These are phyloP conservation scores for Plasmodium malariae DNA, from an alignment of 169 alveolate genomes.

Conservation along the genomic window DNA sequence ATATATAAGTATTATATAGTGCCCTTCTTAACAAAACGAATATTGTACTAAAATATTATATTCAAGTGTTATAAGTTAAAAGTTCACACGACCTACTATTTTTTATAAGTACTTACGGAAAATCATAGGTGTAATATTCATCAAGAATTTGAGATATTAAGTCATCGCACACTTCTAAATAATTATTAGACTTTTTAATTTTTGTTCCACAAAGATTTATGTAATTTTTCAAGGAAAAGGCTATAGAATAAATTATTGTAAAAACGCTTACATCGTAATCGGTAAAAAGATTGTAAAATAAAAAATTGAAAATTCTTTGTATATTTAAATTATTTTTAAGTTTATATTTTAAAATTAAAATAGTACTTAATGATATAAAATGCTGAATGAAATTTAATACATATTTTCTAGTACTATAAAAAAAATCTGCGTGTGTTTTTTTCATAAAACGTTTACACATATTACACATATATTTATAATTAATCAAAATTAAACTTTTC, in stretches of 20 bases:
- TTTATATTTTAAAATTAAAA: constrained; percentile 34
- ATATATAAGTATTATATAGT: too few relatives aligned
- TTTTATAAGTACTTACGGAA: constrained; percentile 31
- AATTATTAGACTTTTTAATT: constrained; percentile 43
- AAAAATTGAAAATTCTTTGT: constrained; percentile 19
- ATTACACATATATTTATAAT: constrained; percentile 34
- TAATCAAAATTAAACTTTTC: not conserved
- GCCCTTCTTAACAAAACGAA: too few relatives aligned
- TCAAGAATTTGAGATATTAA: constrained; percentile 33
- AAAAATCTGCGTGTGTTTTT: constrained; percentile 36
- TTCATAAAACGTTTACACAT: constrained; percentile 28
- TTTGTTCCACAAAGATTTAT: constrained; percentile 34
- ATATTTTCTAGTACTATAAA: constrained; percentile 51
- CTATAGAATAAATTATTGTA: constrained; percentile 46
- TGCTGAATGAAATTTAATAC: constrained; percentile 38
- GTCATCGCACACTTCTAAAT: constrained; percentile 26
- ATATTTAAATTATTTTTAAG: constrained; percentile 28
- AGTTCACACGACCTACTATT: too few relatives aligned
- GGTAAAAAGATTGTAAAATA: constrained; percentile 39
- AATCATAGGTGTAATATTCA: constrained; percentile 32
- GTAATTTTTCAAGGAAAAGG: constrained; percentile 46
- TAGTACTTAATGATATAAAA: constrained; percentile 37
- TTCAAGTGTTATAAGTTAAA: too few relatives aligned
- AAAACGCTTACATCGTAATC: constrained; percentile 51
- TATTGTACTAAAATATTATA: too few relatives aligned